Base-by-base conservation (phyloP, 2,329 filamentous ascomycete genomes). In the Fusarium kyushuense region DNA sequence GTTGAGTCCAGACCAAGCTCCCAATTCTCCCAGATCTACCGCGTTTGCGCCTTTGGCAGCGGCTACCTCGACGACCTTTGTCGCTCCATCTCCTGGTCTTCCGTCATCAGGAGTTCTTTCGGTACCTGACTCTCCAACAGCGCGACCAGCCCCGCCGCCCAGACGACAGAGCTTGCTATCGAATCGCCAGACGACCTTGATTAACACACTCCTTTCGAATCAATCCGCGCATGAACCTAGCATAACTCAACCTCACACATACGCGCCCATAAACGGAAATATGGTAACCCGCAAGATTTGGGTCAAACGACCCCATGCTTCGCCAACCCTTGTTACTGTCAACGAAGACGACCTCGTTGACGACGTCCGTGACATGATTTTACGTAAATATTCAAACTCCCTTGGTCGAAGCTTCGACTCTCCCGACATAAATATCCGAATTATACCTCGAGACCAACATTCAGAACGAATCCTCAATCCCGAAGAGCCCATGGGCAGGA, bases 371-470 rank as follows among this genome's bases (percentile, higher is more conserved):
- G 96, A 97, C 72, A 89, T 93, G 84, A 96, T 98, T 58, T 83
- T 98, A 72, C 89, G 89, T 75, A 98, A 98, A 82, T 99, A 98
- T 79, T 89, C 90, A 72, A 98, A 99, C 80, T 96, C 94, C 16
- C 84, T 99, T 27, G 95, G 95, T 51, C 90, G 90, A 72, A 92
- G 87, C 53, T 97, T 94, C 78, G 96, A 99, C 80, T 87, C 96
- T 13, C 96, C 96, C 14, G 96, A 99, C 78, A 87, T 99, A 59
- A 89, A 87, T 13, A 84, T 98, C 67, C 89, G 92, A 67, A 92
- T 98, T 71, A 78, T 86, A 17, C 88, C 92, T n/a, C 87, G 93
- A 57, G 90, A 93, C 72, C 79, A 86, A 76, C 80, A 82, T 65
- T 82, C 76, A 40, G 93, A 94, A 75, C 89, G 94, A 45, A 79